Evolutionary conservation across 306 rosid species (phyloP).

Genomic region (Begonia fuchsioides): DNA sequence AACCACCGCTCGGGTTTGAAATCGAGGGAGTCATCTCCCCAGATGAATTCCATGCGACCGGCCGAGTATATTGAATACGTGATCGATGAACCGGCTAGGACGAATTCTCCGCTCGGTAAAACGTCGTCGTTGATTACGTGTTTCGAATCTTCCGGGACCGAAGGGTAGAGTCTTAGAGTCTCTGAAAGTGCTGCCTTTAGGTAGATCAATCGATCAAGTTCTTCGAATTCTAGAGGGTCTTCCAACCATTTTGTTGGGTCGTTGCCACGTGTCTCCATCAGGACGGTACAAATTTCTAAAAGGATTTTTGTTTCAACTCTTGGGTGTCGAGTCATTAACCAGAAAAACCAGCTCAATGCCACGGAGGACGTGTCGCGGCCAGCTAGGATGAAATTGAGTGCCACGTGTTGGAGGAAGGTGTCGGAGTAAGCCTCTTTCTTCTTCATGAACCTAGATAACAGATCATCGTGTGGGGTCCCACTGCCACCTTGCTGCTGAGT

Average conservation of each 20-base stretch:
- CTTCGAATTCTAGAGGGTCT: slow-evolving; percentile 63
- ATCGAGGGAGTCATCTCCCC: slow-evolving; percentile 88
- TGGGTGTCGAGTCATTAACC: slow-evolving; percentile 37
- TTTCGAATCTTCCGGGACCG: slow-evolving; percentile 82
- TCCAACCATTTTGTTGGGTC: slow-evolving; percentile 36
- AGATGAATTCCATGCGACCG: slow-evolving; percentile 68
- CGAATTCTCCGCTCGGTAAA: slow-evolving; percentile 51
- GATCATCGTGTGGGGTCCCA: slow-evolving; percentile 45
- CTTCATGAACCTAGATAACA: slow-evolving; percentile 74
- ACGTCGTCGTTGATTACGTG: slow-evolving; percentile 49
- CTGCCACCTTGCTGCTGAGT: slow-evolving; percentile 4
- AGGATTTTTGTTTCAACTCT: slow-evolving; percentile 58
- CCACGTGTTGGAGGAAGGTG: slow-evolving; percentile 64
- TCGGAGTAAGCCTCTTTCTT: slow-evolving; percentile 57
- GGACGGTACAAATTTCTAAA: slow-evolving; percentile 42
- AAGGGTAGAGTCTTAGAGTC: slow-evolving; percentile 71
- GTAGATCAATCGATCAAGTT: slow-evolving; percentile 57
- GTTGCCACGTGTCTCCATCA: slow-evolving; percentile 52
- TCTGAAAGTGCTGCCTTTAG: slow-evolving; percentile 71
- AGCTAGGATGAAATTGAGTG: slow-evolving; percentile 83
- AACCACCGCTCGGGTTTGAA: slow-evolving; percentile 88
- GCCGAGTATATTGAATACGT: slow-evolving; percentile 62
- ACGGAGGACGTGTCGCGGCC: slow-evolving; percentile 91
- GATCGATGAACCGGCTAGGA: slow-evolving; percentile 49
- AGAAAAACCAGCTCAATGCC: slow-evolving; percentile 83